These are phyloP conservation scores for Aspergillus pseudonomiae DNA, from an alignment of 2,329 filamentous ascomycete genomes.

Conservation along the genomic window DNA sequence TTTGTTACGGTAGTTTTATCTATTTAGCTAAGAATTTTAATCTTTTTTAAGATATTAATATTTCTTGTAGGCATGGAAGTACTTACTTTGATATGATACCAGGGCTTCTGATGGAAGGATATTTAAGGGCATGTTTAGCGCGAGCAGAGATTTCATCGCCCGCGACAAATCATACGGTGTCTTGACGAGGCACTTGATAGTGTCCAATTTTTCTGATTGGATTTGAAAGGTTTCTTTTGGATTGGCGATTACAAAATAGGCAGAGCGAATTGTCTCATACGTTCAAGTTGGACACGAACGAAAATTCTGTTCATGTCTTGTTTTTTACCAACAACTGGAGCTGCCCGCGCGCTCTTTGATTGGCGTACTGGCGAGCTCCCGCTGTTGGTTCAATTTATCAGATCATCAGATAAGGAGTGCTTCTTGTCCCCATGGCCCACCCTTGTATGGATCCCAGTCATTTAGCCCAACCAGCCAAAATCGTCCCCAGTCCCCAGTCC, in stretches of 20 bases:
- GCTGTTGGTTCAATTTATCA: neutral
- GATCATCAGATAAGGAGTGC: slow-evolving; percentile 10
- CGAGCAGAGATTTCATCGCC: neutral
- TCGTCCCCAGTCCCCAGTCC: neutral
- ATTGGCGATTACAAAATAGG: neutral
- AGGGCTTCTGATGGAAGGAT: neutral
- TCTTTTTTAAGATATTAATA: too few relatives aligned
- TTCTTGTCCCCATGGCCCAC: neutral
- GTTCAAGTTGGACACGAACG: neutral
- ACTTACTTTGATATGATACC: neutral
- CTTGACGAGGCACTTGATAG: neutral
- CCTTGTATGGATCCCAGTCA: neutral
- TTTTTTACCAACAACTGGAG: neutral
- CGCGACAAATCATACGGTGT: neutral
- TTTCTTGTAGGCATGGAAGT: too few relatives aligned
- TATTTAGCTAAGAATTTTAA: too few relatives aligned
- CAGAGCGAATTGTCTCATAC: neutral
- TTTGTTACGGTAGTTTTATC: too few relatives aligned
- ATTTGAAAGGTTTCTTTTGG: neutral
- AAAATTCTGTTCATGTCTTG: neutral
- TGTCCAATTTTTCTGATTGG: neutral
- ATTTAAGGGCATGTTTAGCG: neutral
- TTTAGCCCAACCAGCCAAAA: neutral
- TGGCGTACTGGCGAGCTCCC: neutral
- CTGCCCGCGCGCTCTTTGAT: neutral